Conservation (phyloP, 1,139 yeast genomes). For the Zygosaccharomyces sapae region DNA sequence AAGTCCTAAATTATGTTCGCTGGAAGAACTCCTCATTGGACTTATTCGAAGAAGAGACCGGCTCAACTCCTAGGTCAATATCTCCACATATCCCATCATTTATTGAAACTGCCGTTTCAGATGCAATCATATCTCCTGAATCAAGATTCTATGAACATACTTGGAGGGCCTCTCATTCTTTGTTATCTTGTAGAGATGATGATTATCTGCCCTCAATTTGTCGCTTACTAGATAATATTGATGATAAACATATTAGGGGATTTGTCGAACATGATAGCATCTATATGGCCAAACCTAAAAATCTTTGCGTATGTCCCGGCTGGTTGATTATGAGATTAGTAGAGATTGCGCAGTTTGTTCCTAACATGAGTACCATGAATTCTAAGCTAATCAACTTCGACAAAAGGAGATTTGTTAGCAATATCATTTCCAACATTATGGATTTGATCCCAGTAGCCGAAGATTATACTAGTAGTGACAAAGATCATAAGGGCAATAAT, state of each 20-base stretch:
- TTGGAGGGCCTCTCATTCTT: constrained; percentile 28
- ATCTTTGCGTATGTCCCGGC: constrained; percentile 80
- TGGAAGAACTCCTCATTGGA: constrained; percentile 64
- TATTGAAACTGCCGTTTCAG: constrained; percentile 72
- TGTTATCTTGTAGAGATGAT: constrained; percentile 10
- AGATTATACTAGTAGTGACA: constrained; percentile 14
- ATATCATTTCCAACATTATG: constrained; percentile 49
- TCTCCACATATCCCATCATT: constrained; percentile 74
- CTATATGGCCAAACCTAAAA: constrained; percentile 47
- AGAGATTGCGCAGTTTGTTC: constrained; percentile 64
- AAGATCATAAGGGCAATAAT: constrained; percentile 13
- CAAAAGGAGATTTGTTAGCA: constrained; percentile 60
- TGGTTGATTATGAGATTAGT: constrained; percentile 61
- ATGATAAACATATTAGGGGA: constrained; percentile 22
- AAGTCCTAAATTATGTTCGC: constrained; percentile 62
- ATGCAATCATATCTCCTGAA: constrained; percentile 77
- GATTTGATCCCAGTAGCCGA: constrained; percentile 38
- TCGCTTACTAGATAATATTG: constrained; percentile 22
- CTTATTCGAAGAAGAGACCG: constrained; percentile 43
- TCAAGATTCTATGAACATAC: constrained; percentile 52
- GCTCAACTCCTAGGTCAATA: constrained; percentile 29
- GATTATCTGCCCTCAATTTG: constrained; percentile 16
- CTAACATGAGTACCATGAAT: constrained; percentile 59
- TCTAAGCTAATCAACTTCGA: constrained; percentile 61
- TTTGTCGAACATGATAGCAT: constrained; percentile 38